Evolutionary conservation across 352 stramenopile genomes (phyloP).

Genomic region (Stramenopiles sp.): DNA sequence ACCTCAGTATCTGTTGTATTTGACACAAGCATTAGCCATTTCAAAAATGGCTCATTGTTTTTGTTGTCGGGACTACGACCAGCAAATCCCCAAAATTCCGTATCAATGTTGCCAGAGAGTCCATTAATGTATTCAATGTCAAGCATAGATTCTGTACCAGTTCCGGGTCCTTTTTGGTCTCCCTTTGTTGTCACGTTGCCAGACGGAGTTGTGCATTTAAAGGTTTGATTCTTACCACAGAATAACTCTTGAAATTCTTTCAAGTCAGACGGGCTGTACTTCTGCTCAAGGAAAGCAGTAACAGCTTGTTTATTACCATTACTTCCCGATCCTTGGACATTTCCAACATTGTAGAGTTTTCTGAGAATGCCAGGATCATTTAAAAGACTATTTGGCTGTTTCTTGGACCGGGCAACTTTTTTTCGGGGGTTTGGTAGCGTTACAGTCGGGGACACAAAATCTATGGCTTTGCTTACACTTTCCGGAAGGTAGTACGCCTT

Average conservation of each 20-base stretch:
- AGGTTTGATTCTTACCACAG: conserved; percentile 1
- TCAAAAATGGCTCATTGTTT: conserved; percentile 55
- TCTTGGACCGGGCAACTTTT: background rate
- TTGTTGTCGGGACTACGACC: conserved; percentile 57
- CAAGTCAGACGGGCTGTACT: background rate
- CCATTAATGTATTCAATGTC: conserved; percentile 71
- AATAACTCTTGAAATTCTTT: conserved; percentile 12
- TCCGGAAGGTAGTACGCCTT: background rate
- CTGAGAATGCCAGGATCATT: background rate
- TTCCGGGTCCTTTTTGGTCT: conserved; percentile 12
- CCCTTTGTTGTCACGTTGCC: background rate
- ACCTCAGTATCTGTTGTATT: conserved; percentile 31
- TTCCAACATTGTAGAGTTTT: background rate
- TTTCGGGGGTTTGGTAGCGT: background rate
- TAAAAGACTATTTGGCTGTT: background rate
- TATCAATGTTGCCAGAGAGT: conserved; percentile 24
- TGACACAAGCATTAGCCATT: conserved; percentile 45
- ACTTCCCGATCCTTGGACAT: background rate
- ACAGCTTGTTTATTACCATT: background rate
- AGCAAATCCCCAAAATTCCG: conserved; percentile 11
- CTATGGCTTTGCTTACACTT: background rate
- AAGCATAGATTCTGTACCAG: conserved; percentile 50
- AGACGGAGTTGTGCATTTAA: background rate
- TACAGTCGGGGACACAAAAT: conserved; percentile 5
- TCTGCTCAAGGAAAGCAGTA: background rate